These are phyloP conservation scores for Macrocybe gigantea DNA, from an alignment of 768 basidiomycete genomes.

Conservation along the genomic window DNA sequence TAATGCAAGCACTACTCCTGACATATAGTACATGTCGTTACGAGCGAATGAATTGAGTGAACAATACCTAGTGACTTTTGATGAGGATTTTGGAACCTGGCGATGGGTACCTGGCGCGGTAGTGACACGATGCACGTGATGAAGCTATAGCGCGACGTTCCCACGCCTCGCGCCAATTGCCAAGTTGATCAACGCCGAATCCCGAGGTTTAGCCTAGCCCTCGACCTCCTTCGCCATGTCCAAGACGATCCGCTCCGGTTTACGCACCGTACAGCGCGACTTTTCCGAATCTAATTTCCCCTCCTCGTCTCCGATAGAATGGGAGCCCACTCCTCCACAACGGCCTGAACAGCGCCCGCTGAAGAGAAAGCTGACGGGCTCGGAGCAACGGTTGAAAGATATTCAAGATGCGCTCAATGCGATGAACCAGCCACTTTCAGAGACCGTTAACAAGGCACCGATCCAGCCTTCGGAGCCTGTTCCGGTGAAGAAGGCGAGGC, in stretches of 20 bases:
- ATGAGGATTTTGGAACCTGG: no score
- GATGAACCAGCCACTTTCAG: conserved; percentile 15
- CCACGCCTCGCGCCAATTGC: no score
- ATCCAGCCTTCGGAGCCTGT: conserved; percentile 19
- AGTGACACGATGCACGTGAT: no score
- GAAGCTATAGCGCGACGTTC: no score
- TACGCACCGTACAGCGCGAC: conserved; percentile 56
- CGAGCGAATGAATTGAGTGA: conserved; percentile 9
- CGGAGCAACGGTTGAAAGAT: conserved; percentile 41
- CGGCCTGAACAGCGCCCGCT: no score
- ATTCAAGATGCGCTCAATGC: conserved; percentile 53
- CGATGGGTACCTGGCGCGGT: no score
- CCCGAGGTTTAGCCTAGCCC: neutral
- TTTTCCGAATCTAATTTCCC: conserved; percentile 39
- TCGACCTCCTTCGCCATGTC: conserved; percentile 13
- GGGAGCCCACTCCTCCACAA: conserved; percentile 27
- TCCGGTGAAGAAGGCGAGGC: conserved; percentile 47
- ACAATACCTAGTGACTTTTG: no score
- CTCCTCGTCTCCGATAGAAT: conserved; percentile 38
- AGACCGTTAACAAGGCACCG: conserved; percentile 30
- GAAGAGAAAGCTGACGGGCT: conserved; percentile 15
- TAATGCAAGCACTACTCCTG: conserved; percentile 7
- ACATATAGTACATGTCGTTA: conserved; percentile 2
- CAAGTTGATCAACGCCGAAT: neutral
- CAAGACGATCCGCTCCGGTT: conserved; percentile 48